Evolutionary conservation across 2,329 filamentous ascomycete species (phyloP).

Genomic region (Aspergillus hiratsukae): DNA sequence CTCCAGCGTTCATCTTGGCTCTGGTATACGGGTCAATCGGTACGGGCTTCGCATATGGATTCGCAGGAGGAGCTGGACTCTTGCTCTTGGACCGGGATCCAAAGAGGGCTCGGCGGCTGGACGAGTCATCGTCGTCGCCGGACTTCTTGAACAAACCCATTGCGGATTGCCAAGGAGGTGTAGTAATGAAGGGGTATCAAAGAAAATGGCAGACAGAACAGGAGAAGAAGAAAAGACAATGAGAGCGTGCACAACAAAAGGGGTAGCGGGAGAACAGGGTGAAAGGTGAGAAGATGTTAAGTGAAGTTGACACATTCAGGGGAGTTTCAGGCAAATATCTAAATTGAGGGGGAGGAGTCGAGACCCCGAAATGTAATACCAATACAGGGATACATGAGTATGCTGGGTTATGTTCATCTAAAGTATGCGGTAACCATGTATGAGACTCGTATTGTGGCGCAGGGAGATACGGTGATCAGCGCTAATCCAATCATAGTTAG

Average conservation of each 20-base stretch:
- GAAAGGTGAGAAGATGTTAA: not conserved
- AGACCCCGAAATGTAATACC: conserved; percentile 12
- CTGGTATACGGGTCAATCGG: conserved; percentile 52
- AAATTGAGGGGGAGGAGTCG: conserved; percentile 8
- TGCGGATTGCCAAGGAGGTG: not conserved
- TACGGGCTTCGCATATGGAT: conserved; percentile 55
- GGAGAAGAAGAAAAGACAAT: not conserved
- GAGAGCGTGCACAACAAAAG: not conserved
- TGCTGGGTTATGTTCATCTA: not conserved
- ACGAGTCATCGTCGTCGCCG: conserved; percentile 48
- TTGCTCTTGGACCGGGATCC: conserved; percentile 54
- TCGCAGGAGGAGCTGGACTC: conserved; percentile 46
- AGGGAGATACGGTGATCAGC: conserved; percentile 8
- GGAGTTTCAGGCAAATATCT: conserved; percentile 21
- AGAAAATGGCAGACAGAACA: not conserved
- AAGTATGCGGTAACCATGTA: not conserved
- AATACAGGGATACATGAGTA: conserved; percentile 2
- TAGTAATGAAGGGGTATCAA: not conserved
- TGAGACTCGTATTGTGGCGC: conserved; percentile 4
- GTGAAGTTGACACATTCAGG: conserved; percentile 20
- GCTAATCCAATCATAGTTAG: conserved; percentile 19
- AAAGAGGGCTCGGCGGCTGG: conserved; percentile 55
- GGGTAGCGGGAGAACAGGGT: not conserved
- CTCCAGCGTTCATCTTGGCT: conserved; percentile 43
- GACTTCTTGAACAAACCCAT: conserved; percentile 21